phyloP scores from a whole-genome alignment of 495 filamentous ascomycete species.

The Daldinia decipiens region DNA sequence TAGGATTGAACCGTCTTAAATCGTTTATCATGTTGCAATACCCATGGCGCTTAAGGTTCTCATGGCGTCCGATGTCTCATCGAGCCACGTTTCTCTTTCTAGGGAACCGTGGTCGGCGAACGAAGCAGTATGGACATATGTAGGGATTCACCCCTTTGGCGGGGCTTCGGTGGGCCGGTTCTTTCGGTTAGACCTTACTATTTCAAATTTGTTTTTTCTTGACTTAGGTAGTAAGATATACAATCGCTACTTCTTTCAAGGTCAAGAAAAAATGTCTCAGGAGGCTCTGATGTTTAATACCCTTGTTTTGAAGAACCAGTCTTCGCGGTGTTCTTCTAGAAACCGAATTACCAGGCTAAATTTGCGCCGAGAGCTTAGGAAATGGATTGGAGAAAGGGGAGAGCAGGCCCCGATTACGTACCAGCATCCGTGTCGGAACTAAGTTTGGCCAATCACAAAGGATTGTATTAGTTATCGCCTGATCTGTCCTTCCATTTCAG shows the following conservation, averaged over 20 bases:
- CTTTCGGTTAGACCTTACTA: conserved; percentile 21
- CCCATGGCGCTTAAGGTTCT: background rate
- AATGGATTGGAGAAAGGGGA: conserved; percentile 16
- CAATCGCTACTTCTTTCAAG: background rate
- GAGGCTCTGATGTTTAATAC: conserved; percentile 6
- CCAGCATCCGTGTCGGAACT: conserved; percentile 17
- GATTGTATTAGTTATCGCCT: conserved; percentile 26
- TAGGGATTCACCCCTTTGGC: conserved; percentile 15
- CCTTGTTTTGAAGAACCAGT: background rate
- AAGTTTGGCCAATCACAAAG: conserved; percentile 33
- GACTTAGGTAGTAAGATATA: background rate
- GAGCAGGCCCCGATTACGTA: conserved; percentile 27
- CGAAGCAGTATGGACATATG: too few species aligned
- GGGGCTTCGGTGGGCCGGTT: conserved; percentile 19
- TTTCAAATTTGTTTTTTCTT: conserved; percentile 15
- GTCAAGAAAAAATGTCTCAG: conserved; percentile 2
- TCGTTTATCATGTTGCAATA: background rate
- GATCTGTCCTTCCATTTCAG: conserved; percentile 28
- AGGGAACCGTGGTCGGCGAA: conserved; percentile 1
- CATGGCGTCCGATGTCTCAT: background rate
- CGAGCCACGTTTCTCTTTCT: conserved; percentile 5
- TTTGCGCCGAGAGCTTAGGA: background rate
- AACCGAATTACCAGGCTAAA: background rate
- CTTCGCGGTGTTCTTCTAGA: conserved; percentile 10
- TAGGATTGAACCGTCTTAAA: background rate